Percentiles rank a stretch among this genome's conserved stretches.
These are phyloP conservation scores for Keithomyces neogunnii DNA, from an alignment of 2,329 filamentous ascomycete species.

Conservation along the genomic window DNA sequence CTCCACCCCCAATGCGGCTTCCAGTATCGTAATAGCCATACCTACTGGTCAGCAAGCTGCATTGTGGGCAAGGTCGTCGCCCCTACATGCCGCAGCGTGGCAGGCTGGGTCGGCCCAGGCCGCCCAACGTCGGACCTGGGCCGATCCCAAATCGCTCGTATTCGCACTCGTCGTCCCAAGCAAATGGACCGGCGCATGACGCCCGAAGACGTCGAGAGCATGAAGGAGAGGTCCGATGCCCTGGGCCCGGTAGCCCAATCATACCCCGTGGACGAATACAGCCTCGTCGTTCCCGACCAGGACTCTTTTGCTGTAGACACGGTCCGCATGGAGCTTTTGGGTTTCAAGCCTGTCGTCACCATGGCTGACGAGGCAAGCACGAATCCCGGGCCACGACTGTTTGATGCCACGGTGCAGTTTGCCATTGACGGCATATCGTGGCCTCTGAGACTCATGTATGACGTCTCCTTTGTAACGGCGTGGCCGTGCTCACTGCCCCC, in stretches of 20 bases:
- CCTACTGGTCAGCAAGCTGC: constrained; percentile 65
- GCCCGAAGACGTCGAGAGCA: constrained; percentile 52
- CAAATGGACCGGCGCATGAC: constrained; percentile 37
- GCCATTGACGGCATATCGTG: constrained; percentile 55
- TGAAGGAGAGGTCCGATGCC: constrained; percentile 60
- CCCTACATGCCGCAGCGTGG: constrained; percentile 61
- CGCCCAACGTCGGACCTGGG: constrained; percentile 58
- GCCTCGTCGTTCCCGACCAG: constrained; percentile 49
- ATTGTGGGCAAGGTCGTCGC: constrained; percentile 71
- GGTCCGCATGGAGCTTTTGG: constrained; percentile 61
- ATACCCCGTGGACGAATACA: constrained; percentile 62
- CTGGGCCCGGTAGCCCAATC: constrained; percentile 53
- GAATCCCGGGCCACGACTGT: constrained; percentile 33
- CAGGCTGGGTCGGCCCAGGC: constrained; percentile 68
- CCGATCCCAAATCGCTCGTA: constrained; percentile 60
- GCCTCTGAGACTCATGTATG: constrained; percentile 53
- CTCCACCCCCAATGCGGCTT: constrained; percentile 63
- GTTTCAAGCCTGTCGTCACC: constrained; percentile 40
- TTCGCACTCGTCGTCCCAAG: constrained; percentile 51
- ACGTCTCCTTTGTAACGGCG: constrained; percentile 58
- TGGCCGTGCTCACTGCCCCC: constrained; percentile 57
- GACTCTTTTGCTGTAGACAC: constrained; percentile 52
- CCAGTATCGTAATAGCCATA: constrained; percentile 65
- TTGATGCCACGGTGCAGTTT: constrained; percentile 54
- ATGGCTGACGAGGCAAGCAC: constrained; percentile 13